Percentiles rank a stretch among this genome's conserved stretches.
phyloP scores from a whole-genome alignment of 371 early-diverging fungal species.

The Vairimorpha necatrix region DNA sequence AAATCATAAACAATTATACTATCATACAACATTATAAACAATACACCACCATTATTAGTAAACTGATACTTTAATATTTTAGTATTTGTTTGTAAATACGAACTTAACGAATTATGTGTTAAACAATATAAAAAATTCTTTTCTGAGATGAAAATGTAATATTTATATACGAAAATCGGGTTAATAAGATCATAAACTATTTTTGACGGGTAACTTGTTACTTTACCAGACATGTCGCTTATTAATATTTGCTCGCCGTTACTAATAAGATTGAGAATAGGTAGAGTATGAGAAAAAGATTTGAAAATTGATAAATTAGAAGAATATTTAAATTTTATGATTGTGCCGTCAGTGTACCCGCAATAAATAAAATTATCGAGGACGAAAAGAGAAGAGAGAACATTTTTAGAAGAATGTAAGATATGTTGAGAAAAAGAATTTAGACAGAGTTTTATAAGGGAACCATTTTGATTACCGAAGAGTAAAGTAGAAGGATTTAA shows the following conservation, averaged over 20 bases:
- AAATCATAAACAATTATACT: constrained; percentile 31
- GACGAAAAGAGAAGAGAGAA: background rate
- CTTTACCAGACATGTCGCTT: constrained; percentile 51
- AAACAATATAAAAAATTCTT: constrained; percentile 34
- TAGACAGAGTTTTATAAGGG: background rate
- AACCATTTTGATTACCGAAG: background rate
- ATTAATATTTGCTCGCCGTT: constrained; percentile 47
- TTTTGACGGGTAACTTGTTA: constrained; percentile 50
- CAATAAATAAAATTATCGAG: background rate
- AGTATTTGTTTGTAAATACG: constrained; percentile 6
- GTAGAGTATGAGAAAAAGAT: constrained; percentile 47
- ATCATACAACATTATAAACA: constrained; percentile 32
- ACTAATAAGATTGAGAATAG: constrained; percentile 36
- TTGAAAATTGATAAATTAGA: background rate
- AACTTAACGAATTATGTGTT: constrained; percentile 30
- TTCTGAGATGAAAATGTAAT: constrained; percentile 47
- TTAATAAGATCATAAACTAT: constrained; percentile 45
- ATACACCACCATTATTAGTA: constrained; percentile 26
- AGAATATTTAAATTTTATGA: background rate
- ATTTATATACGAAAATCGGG: constrained; percentile 7
- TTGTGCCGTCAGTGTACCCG: constrained; percentile 3
- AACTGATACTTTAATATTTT: constrained; percentile 25
- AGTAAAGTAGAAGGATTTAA: background rate
- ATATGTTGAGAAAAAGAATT: background rate
- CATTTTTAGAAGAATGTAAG: background rate